Evolutionary conservation across 495 filamentous ascomycete species (phyloP).

Genomic region (Aspergillus avenaceus): DNA sequence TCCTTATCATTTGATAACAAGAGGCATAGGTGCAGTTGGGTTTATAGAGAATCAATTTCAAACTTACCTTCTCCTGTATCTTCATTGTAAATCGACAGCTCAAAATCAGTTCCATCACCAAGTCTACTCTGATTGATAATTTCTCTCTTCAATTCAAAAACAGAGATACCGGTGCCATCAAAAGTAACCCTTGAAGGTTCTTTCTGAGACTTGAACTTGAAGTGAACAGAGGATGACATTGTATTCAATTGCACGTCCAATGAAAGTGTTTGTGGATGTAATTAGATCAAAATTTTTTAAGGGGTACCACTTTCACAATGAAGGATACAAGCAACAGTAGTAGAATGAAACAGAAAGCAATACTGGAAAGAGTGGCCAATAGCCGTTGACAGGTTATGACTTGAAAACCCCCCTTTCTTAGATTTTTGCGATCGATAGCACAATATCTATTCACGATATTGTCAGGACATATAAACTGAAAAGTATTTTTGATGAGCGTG

Average conservation of each 20-base stretch:
- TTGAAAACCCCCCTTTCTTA: conserved; percentile 10
- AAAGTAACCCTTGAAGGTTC: conserved; percentile 92
- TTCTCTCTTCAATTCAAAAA: conserved; percentile 97
- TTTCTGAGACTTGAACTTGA: conserved; percentile 99
- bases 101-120: conserved; percentile 96
- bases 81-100: conserved; percentile 86
- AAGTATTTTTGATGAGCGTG: conserved; percentile 29
- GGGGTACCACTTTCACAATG: conserved; percentile 25
- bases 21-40: too few relatives aligned
- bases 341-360: conserved; percentile 14
- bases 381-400: conserved; percentile 14
- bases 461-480: conserved; percentile 23
- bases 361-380: conserved; percentile 13
- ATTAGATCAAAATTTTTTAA: conserved; percentile 32
- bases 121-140: conserved; percentile 91
- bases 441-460: conserved; percentile 27
- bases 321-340: conserved; percentile 26
- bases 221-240: conserved; percentile 98
- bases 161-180: conserved; percentile 96
- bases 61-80: conserved; percentile 85
- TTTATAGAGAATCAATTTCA: conserved; percentile 1
- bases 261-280: conserved; percentile 25
- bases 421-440: conserved; percentile 20
- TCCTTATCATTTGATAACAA: too few relatives aligned
- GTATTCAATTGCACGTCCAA: conserved; percentile 46